Evolutionary conservation across 2,329 filamentous ascomycete species (phyloP), one percentile per base, ranked within the genome.

Genomic region (Nigrospora osmanthi): DNA sequence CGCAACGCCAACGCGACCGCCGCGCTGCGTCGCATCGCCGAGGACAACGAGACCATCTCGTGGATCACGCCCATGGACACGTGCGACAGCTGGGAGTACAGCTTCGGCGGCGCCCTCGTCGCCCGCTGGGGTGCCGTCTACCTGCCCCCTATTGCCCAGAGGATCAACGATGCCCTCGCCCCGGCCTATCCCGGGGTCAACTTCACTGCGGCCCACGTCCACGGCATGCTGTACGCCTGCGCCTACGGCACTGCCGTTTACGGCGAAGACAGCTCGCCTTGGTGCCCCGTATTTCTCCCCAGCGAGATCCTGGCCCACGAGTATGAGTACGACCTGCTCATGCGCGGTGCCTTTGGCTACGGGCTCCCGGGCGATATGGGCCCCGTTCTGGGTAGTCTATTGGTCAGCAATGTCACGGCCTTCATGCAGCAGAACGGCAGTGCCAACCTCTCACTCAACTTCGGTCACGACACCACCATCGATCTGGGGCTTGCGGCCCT

Each of bases 401-500:
- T 57, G 4, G 54, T 55, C 2, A 40, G 46, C 37, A 55, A 56
- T 19, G 32, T 52, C 35, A 56, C 53, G 1, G 42, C 23, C 2
- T 56, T 55, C 42, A 28, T 55, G 9, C 43, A 44, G 36, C 32
- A 34, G n/a, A 39, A 43, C 9, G 35, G 30, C 14, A 49, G 42
- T 3, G 42, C 46, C 7, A 53, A 49, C 12, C 40, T 55, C 14
- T 53, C 53, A 23, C 43, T 57, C 10, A 49, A 49, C 16, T 56
- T 56, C 36, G 53, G 53, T 6, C 54, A 56, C 38, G 53, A 56
- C 28, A 56, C 52, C 35, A 55, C 54, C 3, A 54, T 56, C 13
- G 50, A 52, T 10, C 32, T 56, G 0, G 53, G 52, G 1, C 38
- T 56, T 12, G 50, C 54, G 9, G 50, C 53, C 4, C 46, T 55